A percentile compares a stretch with the other conserved stretches of the same genome.
Evolutionary conservation across 1,284 basidiomycete genomes (phyloP).

Genomic region (Pyrrhoderma noxium): DNA sequence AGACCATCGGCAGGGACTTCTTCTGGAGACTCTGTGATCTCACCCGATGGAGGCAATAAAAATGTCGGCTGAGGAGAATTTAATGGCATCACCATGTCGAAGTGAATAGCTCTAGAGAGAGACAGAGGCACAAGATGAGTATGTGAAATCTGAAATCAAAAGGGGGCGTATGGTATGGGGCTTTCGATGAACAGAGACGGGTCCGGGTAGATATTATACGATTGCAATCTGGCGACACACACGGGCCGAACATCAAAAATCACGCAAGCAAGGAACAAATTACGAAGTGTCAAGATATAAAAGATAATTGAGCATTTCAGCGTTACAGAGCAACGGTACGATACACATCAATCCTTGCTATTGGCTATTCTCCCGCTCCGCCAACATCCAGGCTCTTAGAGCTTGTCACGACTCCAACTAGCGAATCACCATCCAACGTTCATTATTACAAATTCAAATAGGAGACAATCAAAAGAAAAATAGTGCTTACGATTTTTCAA

Average conservation of each 20-base stretch:
- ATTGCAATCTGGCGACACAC: too few species aligned
- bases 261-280: slow-evolving; percentile 2
- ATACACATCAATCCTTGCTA: slow-evolving; percentile 6
- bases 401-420: slow-evolving; percentile 67
- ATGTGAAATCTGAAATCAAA: slow-evolving; percentile 8
- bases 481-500: slow-evolving; percentile 53
- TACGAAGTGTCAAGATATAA: not conserved
- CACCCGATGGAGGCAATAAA: slow-evolving; percentile 32
- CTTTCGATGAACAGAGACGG: not conserved
- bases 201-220: not conserved
- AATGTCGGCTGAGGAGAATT: slow-evolving; percentile 37
- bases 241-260: slow-evolving; percentile 5
- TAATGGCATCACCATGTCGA: slow-evolving; percentile 36
- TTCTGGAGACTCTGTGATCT: slow-evolving; percentile 41
- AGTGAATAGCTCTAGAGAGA: slow-evolving; percentile 6
- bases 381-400: slow-evolving; percentile 34
- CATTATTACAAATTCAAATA: slow-evolving; percentile 13
- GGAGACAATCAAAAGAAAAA: not conserved
- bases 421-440: slow-evolving; percentile 8
- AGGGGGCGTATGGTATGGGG: not conserved
- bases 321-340: slow-evolving; percentile 15
- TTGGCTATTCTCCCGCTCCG: too few species aligned
- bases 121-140: slow-evolving; percentile 4
- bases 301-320: slow-evolving; percentile 6
- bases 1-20: slow-evolving; percentile 43